Evolutionary conservation across 2,329 filamentous ascomycete genomes (phyloP).

Genomic region (Botryotinia globosa): DNA sequence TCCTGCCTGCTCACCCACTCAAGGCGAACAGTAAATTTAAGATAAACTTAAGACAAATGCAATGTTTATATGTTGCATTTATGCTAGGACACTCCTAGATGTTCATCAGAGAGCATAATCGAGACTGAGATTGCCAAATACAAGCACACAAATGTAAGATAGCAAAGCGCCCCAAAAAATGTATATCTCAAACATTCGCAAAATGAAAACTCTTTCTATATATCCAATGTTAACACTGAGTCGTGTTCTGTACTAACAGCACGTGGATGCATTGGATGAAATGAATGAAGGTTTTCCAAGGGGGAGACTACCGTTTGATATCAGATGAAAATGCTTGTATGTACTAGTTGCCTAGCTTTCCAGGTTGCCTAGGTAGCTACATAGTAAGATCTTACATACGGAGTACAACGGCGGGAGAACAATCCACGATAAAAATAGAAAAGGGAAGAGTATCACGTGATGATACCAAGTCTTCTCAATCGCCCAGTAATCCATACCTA

Average conservation of each 20-base stretch:
- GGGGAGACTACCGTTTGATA: constrained; percentile 5
- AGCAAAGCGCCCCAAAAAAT: no score
- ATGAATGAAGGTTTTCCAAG: neutral
- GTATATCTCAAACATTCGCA: neutral
- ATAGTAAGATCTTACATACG: no score
- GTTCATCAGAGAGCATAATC: neutral
- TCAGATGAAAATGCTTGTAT: neutral
- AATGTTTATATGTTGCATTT: neutral
- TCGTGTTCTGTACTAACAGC: constrained; percentile 1
- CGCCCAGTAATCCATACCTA: no score
- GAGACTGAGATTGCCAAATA: neutral
- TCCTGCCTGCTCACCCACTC: neutral
- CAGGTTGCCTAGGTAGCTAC: no score
- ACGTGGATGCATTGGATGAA: neutral
- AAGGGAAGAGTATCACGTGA: neutral
- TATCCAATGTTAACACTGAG: neutral
- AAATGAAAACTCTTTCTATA: neutral
- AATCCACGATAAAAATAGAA: neutral
- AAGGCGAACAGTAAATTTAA: neutral
- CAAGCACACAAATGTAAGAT: neutral
- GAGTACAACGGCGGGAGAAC: neutral
- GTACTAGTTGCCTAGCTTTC: neutral
- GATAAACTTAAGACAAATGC: neutral
- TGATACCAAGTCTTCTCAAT: neutral
- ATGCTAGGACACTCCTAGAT: neutral